Conservation (phyloP, 2,329 filamentous ascomycete genomes). For the Aspergillus ruber region DNA sequence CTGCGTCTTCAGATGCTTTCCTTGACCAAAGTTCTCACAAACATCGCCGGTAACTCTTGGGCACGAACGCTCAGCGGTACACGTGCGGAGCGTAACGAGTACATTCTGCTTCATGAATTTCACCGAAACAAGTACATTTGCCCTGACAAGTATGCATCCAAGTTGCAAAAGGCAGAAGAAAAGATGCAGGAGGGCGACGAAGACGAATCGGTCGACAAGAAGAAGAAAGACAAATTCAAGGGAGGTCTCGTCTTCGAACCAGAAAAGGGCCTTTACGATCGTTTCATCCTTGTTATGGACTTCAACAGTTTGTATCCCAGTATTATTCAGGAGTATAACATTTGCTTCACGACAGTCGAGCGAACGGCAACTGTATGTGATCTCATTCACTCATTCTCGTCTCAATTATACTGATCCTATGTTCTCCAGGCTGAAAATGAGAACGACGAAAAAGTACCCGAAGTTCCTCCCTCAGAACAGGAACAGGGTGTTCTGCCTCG, state of each 20-base stretch:
- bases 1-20: slow-evolving; percentile 86
- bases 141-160: slow-evolving; percentile 85
- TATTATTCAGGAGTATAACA: slow-evolving; percentile 99
- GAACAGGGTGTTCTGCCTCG: slow-evolving; percentile 79
- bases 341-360: slow-evolving; percentile 97
- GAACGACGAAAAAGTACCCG: slow-evolving; percentile 81
- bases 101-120: slow-evolving; percentile 97
- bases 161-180: slow-evolving; percentile 66
- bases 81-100: slow-evolving; percentile 94
- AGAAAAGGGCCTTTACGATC: slow-evolving; percentile 95
- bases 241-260: slow-evolving; percentile 97
- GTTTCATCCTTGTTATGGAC: slow-evolving; percentile 98
- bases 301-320: slow-evolving; percentile 98
- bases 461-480: slow-evolving; percentile 67
- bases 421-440: slow-evolving; percentile 48
- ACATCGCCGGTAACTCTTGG: slow-evolving; percentile 97
- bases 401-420: slow-evolving; percentile 9
- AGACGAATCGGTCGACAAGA: slow-evolving; percentile 61
- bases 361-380: slow-evolving; percentile 60
- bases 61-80: slow-evolving; percentile 92
- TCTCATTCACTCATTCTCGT: not conserved
- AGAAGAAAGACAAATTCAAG: slow-evolving; percentile 99
- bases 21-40: slow-evolving; percentile 89
- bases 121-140: slow-evolving; percentile 96
- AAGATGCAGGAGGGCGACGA: slow-evolving; percentile 62